phyloP scores from a whole-genome alignment of 2,329 filamentous ascomycete genomes.

The Penicillium aurantiogriseum region DNA sequence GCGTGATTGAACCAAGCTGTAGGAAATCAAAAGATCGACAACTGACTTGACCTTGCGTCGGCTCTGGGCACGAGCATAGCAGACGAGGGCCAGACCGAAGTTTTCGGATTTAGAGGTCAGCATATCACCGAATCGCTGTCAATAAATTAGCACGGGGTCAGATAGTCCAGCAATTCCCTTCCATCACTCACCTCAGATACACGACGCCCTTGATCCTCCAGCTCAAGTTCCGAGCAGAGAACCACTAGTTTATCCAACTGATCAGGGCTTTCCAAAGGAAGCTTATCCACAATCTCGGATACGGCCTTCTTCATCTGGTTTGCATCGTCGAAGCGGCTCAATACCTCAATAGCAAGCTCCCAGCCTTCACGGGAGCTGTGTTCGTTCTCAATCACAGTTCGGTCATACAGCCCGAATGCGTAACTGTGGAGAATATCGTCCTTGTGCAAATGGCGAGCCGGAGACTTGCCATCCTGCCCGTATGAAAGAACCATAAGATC shows the following conservation, averaged over 20 bases:
- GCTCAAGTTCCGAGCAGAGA: conserved; percentile 73
- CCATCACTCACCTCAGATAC: conserved; percentile 70
- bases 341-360: conserved; percentile 81
- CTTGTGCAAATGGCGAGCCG: conserved; percentile 60
- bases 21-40: conserved; percentile 80
- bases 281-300: conserved; percentile 66
- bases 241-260: conserved; percentile 80
- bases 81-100: conserved; percentile 84
- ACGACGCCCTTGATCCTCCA: conserved; percentile 74
- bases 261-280: conserved; percentile 68
- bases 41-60: conserved; percentile 78
- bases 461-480: conserved; percentile 55
- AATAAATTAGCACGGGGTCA: conserved; percentile 16
- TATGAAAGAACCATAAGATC: conserved; percentile 81
- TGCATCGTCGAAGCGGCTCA: conserved; percentile 75
- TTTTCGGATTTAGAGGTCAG: conserved; percentile 69
- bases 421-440: conserved; percentile 78
- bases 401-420: conserved; percentile 59
- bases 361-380: conserved; percentile 66
- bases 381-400: conserved; percentile 34
- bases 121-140: conserved; percentile 76
- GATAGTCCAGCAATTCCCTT: not conserved
- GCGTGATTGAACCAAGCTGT: conserved; percentile 80
- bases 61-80: conserved; percentile 83
- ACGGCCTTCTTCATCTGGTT: conserved; percentile 71